These are phyloP conservation scores for Xerocomus spinulosus DNA, from an alignment of 768 basidiomycete genomes.

Conservation along the genomic window DNA sequence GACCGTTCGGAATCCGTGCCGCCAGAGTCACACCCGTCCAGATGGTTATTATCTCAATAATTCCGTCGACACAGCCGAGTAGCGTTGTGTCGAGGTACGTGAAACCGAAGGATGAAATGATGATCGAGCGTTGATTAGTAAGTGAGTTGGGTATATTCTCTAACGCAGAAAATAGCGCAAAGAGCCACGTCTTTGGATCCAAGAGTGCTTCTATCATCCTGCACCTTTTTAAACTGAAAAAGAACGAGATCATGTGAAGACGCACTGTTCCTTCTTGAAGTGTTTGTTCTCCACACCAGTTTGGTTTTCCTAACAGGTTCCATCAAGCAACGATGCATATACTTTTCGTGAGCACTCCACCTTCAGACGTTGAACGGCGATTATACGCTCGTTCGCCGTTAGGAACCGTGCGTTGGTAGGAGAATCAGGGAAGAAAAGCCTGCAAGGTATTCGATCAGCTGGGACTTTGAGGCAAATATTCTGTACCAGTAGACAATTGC, in stretches of 20 bases:
- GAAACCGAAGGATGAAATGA: constrained; percentile 65
- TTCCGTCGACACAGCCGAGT: constrained; percentile 60
- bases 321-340: neutral
- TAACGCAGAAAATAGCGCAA: constrained; percentile 61
- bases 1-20: constrained; percentile 50
- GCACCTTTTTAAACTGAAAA: neutral
- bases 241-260: constrained; percentile 2
- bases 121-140: constrained; percentile 62
- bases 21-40: constrained; percentile 59
- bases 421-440: constrained; percentile 70
- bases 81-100: constrained; percentile 61
- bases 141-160: constrained; percentile 63
- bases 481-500: constrained; percentile 52
- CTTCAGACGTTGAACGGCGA: constrained; percentile 64
- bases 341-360: constrained; percentile 26
- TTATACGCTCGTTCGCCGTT: constrained; percentile 54
- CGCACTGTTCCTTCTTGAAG: constrained; percentile 77
- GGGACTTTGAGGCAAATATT: neutral
- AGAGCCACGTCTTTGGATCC: constrained; percentile 75
- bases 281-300: constrained; percentile 79
- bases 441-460: constrained; percentile 18
- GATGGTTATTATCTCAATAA: constrained; percentile 65
- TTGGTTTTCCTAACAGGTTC: constrained; percentile 53
- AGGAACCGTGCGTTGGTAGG: constrained; percentile 75
- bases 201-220: constrained; percentile 65